Evolutionary conservation across 2,329 filamentous ascomycete species (phyloP).

Genomic region (Xylaria hypoxylon): DNA sequence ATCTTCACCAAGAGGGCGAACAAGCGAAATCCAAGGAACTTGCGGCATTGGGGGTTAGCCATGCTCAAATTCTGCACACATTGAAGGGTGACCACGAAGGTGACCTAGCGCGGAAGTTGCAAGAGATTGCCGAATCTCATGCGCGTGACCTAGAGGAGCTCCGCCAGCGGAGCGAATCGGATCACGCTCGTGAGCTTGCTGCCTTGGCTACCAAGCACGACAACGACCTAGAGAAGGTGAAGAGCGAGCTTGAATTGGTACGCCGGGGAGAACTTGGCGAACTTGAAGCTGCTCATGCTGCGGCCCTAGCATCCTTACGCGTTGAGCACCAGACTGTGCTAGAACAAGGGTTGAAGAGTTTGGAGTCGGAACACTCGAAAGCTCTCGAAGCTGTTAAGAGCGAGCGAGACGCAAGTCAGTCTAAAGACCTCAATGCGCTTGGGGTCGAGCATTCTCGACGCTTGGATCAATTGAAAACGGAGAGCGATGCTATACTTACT

Average conservation of each 20-base stretch:
- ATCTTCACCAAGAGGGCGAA: slow-evolving; percentile 38
- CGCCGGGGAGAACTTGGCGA: slow-evolving; percentile 32
- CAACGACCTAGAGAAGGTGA: slow-evolving; percentile 31
- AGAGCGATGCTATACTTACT: slow-evolving; percentile 26
- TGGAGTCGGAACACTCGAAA: slow-evolving; percentile 41
- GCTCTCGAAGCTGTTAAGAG: slow-evolving; percentile 44
- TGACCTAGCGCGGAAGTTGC: slow-evolving; percentile 38
- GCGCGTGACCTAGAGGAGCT: slow-evolving; percentile 38
- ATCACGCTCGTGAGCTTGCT: slow-evolving; percentile 40
- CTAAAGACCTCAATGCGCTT: slow-evolving; percentile 42
- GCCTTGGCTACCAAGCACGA: slow-evolving; percentile 33
- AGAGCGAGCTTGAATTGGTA: slow-evolving; percentile 34
- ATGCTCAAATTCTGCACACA: slow-evolving; percentile 38
- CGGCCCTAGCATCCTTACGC: slow-evolving; percentile 42
- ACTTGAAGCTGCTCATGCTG: slow-evolving; percentile 37
- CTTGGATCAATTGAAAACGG: slow-evolving; percentile 20
- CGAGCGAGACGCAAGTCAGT: slow-evolving; percentile 41
- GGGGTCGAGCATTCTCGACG: slow-evolving; percentile 23
- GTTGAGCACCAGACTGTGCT: slow-evolving; percentile 42
- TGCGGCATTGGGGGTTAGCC: slow-evolving; percentile 36
- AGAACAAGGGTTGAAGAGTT: slow-evolving; percentile 34
- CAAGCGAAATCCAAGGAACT: slow-evolving; percentile 40
- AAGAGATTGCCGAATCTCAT: slow-evolving; percentile 41
- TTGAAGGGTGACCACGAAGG: slow-evolving; percentile 44
- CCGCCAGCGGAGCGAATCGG: slow-evolving; percentile 37